Evolutionary conservation across 768 basidiomycete species (phyloP), one percentile per base, ranked within the genome.

Genomic region (Lentinula raphanica): DNA sequence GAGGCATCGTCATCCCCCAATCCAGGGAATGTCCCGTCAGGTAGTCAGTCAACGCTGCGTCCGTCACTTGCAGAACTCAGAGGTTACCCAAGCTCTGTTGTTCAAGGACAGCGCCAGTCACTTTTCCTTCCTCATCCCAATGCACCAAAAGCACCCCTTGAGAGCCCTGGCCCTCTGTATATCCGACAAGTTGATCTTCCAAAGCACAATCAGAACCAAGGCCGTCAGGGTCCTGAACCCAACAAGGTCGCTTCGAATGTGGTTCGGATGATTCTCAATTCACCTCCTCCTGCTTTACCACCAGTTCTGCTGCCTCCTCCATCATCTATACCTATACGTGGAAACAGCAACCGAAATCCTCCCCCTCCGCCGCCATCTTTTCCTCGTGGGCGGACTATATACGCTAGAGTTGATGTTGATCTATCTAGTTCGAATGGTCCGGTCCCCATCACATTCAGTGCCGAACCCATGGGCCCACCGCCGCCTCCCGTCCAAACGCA

Each of bases 141-240:
- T 66, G 82, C 81, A 3, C 81, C 81, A 7, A 82, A 79, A 9
- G 75, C 77, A 0, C 57, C 61, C 15, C 55, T 62, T 21, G 38
- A 69, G n/a, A 72, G 76, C n/a, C 68, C 71, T 1, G 85, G 85
- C 0, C 85, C 85, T 3, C 82, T 87, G 82, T 87, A 83, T 66
- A 79, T 82, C 50, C 78, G 78, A 50, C 36, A 35, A 48, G 42
- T 45, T 51, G 36, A 48, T 28, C 29, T 49, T 57, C 58, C 7
- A 53, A 60, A 35, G 50, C 56, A 3, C 42, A 51, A 49, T 21
- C 45, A 60, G 51, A 57, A 48, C 12, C 57, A 60, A 15, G 21
- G 59, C 21, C 72, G 69, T 19, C 56, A 62, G 5, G 28, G 59
- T 1, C 56, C 62, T 25, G 46, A 23, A 11, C 60, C 64, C 9